Evolutionary conservation across 202 grass and related monocot species (phyloP).

Genomic region (Bolboschoenoplectus hybrid): DNA sequence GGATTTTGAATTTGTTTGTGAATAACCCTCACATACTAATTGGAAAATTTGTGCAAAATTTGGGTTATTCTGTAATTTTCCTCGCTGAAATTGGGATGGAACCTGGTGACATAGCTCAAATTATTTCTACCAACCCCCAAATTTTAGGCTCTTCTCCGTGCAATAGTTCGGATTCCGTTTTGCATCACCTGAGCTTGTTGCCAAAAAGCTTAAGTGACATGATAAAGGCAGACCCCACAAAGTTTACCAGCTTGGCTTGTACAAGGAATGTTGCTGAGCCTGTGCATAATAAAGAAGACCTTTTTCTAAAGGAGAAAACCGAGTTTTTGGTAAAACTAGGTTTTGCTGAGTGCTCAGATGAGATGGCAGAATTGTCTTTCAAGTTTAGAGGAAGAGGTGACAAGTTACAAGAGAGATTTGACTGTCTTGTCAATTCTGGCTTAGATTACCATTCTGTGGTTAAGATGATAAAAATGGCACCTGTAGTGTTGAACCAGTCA

Average conservation of each 20-base stretch:
- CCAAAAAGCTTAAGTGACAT: conserved; percentile 48
- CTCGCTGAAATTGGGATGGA: conserved; percentile 51
- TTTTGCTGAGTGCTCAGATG: conserved; percentile 49
- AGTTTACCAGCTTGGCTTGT: conserved; percentile 47
- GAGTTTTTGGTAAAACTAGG: conserved; percentile 57
- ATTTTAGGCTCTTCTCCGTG: conserved; percentile 57
- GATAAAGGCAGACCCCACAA: conserved; percentile 53
- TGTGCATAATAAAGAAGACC: conserved; percentile 26
- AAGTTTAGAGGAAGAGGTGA: conserved; percentile 50
- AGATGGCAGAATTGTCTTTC: conserved; percentile 49
- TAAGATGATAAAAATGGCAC: conserved; percentile 50
- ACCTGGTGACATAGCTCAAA: conserved; percentile 15
- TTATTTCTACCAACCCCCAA: conserved; percentile 40
- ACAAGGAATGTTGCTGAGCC: conserved; percentile 24
- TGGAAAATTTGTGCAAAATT: conserved; percentile 51
- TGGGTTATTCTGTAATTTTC: conserved; percentile 46
- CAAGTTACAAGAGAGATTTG: conserved; percentile 54
- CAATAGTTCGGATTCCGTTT: conserved; percentile 40
- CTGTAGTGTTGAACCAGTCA: conserved; percentile 49
- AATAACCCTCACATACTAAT: conserved; percentile 45
- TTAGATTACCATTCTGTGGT: conserved; percentile 45
- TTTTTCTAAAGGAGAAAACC: conserved; percentile 55
- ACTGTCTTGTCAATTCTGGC: conserved; percentile 50
- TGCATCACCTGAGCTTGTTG: conserved; percentile 40
- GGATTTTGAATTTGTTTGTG: conserved; percentile 45